Conservation (phyloP, 176 grass and related monocot genomes). For the Triticum aestivum region IWGSC_CS_RefSeq_v2.1 NC_057808.1:478691473-478691972, state of each 20-base stretch:
- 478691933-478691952: no score
- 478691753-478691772: not conserved
- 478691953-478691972: no score
- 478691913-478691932: no score
- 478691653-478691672: no score
- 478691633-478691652: slow-evolving; percentile 30
- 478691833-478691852: not conserved
- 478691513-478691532: no score
- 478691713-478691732: slow-evolving; percentile 38
- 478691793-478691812: not conserved
- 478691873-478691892: no score
- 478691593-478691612: slow-evolving; percentile 1
- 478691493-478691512: slow-evolving; percentile 3
- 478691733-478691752: not conserved
- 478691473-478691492: not conserved
- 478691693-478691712: slow-evolving; percentile 32
- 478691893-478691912: no score
- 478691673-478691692: not conserved
- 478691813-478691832: not conserved
- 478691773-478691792: not conserved
- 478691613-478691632: slow-evolving; percentile 45
- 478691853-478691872: not conserved
- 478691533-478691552: not conserved
- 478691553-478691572: slow-evolving; percentile 37
- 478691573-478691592: slow-evolving; percentile 12